phyloP scores from a whole-genome alignment of 495 filamentous ascomycete genomes.

The Astrothelium subdiscretum region DNA sequence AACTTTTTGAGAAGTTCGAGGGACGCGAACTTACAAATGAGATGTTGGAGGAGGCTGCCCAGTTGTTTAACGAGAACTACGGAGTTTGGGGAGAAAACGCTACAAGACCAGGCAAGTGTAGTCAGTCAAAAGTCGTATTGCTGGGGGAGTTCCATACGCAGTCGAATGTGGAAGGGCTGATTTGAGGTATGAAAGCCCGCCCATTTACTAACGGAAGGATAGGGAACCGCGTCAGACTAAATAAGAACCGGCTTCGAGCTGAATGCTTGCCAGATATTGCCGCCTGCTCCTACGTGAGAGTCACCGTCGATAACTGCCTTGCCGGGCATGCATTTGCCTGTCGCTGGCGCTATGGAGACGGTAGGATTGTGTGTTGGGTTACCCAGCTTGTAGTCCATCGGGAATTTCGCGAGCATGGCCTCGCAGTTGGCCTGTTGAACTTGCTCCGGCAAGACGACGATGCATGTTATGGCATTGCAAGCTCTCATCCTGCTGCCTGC shows the following conservation, averaged over 20 bases:
- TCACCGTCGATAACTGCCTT: not conserved
- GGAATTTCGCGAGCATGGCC: not conserved
- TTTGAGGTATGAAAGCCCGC: too few relatives aligned
- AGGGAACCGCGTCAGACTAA: not conserved
- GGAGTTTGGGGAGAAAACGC: not conserved
- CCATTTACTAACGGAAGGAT: not conserved
- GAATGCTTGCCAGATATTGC: not conserved
- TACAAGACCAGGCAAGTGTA: not conserved
- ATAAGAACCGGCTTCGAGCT: not conserved
- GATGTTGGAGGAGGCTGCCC: not conserved
- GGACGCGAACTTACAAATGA: not conserved
- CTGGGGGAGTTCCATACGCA: too few relatives aligned
- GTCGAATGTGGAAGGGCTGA: too few relatives aligned
- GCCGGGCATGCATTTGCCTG: not conserved
- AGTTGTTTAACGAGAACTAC: not conserved
- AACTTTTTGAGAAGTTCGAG: not conserved
- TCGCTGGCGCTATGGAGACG: not conserved
- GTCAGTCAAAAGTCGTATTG: too few relatives aligned
- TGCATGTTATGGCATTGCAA: not conserved
- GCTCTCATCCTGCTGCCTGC: conserved; percentile 25
- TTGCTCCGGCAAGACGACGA: not conserved
- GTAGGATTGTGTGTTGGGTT: not conserved
- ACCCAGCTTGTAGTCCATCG: not conserved
- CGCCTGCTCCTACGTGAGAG: not conserved
- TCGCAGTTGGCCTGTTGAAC: not conserved